Evolutionary conservation across 805 yeast species (phyloP).

Genomic region (Zygotorulaspora danielsina): DNA sequence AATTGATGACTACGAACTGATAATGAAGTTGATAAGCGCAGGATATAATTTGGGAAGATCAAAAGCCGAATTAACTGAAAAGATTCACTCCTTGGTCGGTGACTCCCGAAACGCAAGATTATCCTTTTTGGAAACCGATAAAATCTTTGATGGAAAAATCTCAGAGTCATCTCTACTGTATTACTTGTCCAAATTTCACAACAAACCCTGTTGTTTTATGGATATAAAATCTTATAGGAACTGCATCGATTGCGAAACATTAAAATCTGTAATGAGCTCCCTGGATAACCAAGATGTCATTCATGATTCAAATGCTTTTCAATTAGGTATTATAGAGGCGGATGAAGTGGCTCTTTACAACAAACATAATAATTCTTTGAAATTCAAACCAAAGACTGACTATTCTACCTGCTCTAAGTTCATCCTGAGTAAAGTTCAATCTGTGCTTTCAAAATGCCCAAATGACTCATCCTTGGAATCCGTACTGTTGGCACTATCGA

Average conservation of each 20-base stretch:
- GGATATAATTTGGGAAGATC: conserved; percentile 58
- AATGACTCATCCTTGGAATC: conserved; percentile 24
- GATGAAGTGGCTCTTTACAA: conserved; percentile 38
- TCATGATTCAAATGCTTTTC: conserved; percentile 46
- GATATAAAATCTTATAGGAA: conserved; percentile 47
- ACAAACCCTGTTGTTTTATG: conserved; percentile 60
- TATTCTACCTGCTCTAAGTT: conserved; percentile 68
- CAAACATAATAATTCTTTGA: conserved; percentile 37
- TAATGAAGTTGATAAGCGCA: conserved; percentile 40
- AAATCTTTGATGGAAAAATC: conserved; percentile 17
- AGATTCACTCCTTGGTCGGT: conserved; percentile 29
- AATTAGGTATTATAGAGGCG: conserved; percentile 22
- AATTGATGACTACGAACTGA: conserved; percentile 62
- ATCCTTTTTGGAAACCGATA: conserved; percentile 48
- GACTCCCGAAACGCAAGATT: conserved; percentile 54
- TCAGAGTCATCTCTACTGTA: conserved; percentile 32
- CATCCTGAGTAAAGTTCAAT: conserved; percentile 50
- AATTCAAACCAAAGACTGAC: conserved; percentile 53
- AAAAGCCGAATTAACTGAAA: conserved; percentile 32
- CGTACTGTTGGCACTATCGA: conserved; percentile 42
- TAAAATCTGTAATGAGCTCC: conserved; percentile 17
- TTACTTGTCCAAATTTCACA: conserved; percentile 46
- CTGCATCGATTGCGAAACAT: conserved; percentile 26
- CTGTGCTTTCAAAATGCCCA: conserved; percentile 21
- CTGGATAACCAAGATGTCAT: conserved; percentile 37